Evolutionary conservation across 139 green algal genomes (phyloP), one percentile per base, ranked within the genome.

Genomic region (Pleodorina starrii): DNA sequence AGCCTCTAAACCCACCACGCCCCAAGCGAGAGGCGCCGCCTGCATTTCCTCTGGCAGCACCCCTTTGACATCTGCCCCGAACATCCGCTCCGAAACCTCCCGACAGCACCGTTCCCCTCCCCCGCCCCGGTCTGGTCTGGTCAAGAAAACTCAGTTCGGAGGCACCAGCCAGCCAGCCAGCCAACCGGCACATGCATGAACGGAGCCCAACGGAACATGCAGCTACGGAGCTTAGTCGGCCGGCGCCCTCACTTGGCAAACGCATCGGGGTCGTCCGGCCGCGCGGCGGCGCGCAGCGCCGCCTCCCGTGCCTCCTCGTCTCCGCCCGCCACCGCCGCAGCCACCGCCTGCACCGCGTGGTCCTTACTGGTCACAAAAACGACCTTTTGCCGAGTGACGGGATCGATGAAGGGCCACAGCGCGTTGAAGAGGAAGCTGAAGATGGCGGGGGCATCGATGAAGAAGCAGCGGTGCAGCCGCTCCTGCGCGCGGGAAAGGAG

Each of bases 361-460:
- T 88, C 84, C 84, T 74, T 77, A 11, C 48, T 68, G 10, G 82
- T 29, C 14, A 89, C 44, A 36, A 89, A 89, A 23, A 83, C 36
- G 84, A 90, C 77, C 59, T 90, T 90, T 0, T 71, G 17, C 11
- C 76, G 75, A 1, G 86, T 90, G 25, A 86, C 73, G 3, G 40
- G 29, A 57, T 90, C 86, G 32, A 90, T 72, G 74, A 90, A 90
- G 57, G 86, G 75, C 60, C 73, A 78, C n/a, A 90, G 74, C 43
- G 86, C 86, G 69, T 90, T 90, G 50, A 85, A 94, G 0, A 92
- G 85, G 42, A 91, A 80, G 29, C 36, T 57, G 68, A 94, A 94
- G 36, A 94, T 80, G 42, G 81, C 48, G 48, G 92, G 92, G 2
- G 92, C 92, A 81, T 94, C 90, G 63, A 93, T 89, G 29, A 94